Evolutionary conservation across 129 eudicot species (phyloP).

Genomic region (Arctium lappa): DNA sequence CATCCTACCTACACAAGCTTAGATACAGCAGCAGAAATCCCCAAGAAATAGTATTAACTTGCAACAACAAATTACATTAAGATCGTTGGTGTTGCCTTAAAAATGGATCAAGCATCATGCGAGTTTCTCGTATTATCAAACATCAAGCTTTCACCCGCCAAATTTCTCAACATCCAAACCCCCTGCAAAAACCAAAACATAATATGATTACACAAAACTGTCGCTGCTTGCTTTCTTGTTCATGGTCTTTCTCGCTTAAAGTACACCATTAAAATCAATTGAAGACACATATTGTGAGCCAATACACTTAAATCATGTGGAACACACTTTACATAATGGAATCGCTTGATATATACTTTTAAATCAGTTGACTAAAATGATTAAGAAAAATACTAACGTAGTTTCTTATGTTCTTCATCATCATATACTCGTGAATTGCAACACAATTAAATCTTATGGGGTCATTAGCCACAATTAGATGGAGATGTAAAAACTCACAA

Average conservation of each 20-base stretch:
- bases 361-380: no score
- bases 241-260: neutral
- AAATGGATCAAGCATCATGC: conserved; percentile 8
- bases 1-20: conserved; percentile 5
- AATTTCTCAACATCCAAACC: neutral
- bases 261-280: neutral
- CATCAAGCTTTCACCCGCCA: conserved; percentile 9
- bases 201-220: neutral
- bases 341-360: no score
- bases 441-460: neutral
- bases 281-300: neutral
- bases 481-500: no score
- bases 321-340: neutral
- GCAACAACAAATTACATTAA: conserved; percentile 6
- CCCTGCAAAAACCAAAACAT: conserved; percentile 19
- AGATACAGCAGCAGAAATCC: conserved; percentile 9
- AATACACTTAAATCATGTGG: neutral
- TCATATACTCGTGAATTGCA: neutral
- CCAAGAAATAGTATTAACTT: conserved; percentile 5
- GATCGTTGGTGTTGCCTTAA: neutral
- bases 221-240: neutral
- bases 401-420: neutral
- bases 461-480: neutral
- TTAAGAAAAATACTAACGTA: no score
- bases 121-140: conserved; percentile 8